phyloP scores from a whole-genome alignment of 192 early-diverging fungal species.

The Mortierella alpina region DNA sequence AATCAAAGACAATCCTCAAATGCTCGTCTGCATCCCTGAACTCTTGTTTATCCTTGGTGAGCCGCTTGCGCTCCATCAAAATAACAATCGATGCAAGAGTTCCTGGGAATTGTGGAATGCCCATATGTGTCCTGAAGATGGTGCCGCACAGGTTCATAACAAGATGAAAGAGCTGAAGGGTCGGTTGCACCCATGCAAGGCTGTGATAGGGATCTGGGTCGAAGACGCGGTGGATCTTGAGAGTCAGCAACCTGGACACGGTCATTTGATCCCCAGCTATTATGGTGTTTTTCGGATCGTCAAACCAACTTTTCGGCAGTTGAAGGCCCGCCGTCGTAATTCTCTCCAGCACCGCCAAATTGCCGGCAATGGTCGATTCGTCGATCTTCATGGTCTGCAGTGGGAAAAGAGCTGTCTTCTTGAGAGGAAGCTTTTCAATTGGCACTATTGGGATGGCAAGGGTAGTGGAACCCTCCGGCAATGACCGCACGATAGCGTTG shows the following conservation, averaged over 20 bases:
- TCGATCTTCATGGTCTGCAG: conserved; percentile 28
- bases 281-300: conserved; percentile 5
- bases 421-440: conserved; percentile 8
- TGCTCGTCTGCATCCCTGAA: conserved; percentile 16
- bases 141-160: conserved; percentile 1
- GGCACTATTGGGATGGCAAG: conserved; percentile 9
- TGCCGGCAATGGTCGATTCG: conserved; percentile 27
- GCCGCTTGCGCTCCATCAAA: conserved; percentile 8
- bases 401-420: conserved; percentile 20
- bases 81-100: conserved; percentile 9
- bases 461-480: conserved; percentile 10
- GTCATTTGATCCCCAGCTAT: conserved; percentile 20
- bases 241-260: conserved; percentile 23
- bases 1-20: conserved; percentile 21
- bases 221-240: conserved; percentile 14
- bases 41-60: conserved; percentile 13
- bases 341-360: conserved; percentile 23
- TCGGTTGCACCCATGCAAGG: conserved; percentile 19
- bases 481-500: conserved; percentile 9
- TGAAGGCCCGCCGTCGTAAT: conserved; percentile 13
- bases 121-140: conserved; percentile 18
- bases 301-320: conserved; percentile 24
- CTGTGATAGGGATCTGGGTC: conserved; percentile 14
- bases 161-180: conserved; percentile 21
- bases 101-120: conserved; percentile 11